Evolutionary conservation across 768 basidiomycete species (phyloP).

Genomic region (Amanita fuliginea): DNA sequence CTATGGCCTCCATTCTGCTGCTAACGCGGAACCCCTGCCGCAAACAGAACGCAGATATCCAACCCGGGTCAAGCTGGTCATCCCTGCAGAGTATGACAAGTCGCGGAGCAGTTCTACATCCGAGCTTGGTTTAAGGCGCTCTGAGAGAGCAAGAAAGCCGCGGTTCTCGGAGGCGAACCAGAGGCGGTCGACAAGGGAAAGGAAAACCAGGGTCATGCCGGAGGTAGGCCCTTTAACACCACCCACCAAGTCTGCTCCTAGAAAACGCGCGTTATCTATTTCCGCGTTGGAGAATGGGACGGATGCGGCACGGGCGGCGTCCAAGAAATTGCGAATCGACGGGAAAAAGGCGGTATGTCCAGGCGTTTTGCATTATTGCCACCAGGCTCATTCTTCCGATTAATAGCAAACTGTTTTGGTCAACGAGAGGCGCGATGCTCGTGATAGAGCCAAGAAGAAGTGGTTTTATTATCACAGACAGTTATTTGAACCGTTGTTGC

Average conservation of each 20-base stretch:
- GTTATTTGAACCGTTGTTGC: slow-evolving; percentile 37
- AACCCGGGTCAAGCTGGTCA: not conserved
- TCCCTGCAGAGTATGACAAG: not conserved
- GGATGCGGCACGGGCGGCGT: not conserved
- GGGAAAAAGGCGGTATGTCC: slow-evolving; percentile 30
- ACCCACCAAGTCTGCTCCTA: not conserved
- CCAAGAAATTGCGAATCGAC: slow-evolving; percentile 18
- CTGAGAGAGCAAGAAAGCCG: not conserved
- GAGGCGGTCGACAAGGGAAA: slow-evolving; percentile 1
- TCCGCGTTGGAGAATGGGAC: slow-evolving; percentile 1
- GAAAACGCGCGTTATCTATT: slow-evolving; percentile 5
- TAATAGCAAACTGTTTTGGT: slow-evolving; percentile 28
- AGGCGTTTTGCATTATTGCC: not conserved
- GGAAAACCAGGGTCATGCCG: not conserved
- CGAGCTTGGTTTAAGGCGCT: not conserved
- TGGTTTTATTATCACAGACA: slow-evolving; percentile 35
- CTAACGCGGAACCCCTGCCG: not conserved
- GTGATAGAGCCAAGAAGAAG: slow-evolving; percentile 30
- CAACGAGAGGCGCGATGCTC: slow-evolving; percentile 22
- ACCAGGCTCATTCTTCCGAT: not conserved
- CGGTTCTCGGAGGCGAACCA: not conserved
- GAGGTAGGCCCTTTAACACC: not conserved
- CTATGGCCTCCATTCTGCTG: not conserved
- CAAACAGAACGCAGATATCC: too few relatives aligned
- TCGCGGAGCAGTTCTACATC: not conserved